Base-by-base conservation (phyloP, 2,329 filamentous ascomycete species). In the Ilyonectria destructans region DNA sequence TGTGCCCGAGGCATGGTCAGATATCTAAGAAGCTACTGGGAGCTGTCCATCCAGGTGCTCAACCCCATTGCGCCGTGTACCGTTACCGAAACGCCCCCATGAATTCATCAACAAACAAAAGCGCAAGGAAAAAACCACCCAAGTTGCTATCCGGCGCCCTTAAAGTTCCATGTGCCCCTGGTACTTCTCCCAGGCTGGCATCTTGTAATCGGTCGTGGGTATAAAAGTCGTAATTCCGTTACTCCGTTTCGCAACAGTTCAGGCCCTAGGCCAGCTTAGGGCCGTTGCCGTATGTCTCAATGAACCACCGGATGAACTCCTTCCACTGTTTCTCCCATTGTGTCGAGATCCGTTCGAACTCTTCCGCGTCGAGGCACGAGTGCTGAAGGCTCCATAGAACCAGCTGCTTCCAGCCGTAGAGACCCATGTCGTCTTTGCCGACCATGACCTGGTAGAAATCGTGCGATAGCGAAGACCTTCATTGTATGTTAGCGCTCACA, bases 371-470 rank as follows among this genome's bases (percentile, higher is more conserved):
- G 75, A 91, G 81, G 72, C 88, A 90, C 1, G 89, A 83, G 76
- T 92, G 88, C 65, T 90, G 82, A 15, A 92, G 80, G 73, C 89
- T 91, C 90, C 90, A 91, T 71, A 87, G 80, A 17, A 84, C 84
- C 23, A 92, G 85, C 79, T 94, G 91, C 76, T 91, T 91, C 90
- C 92, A 93, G 49, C 92, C 92, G 69, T 88, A 88, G 0, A 95
- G 79, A 19, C 85, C 88, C 86, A 94, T 93, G 65, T 89, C 86
- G 13, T 86, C 83, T 51, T 89, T 89, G 55, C 92, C 92, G 8
- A 92, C 86, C 85, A 94, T 89, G 66, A 91, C 86, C 76, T 95
- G 92, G 77, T 94, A 94, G 76, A 94, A 94, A 75, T 95, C 92
- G 71, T 94, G 91, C 1, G 90, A 91, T 49, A 94, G 85, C 2